These are phyloP conservation scores for Trichocladium uniseriatum DNA, from an alignment of 495 filamentous ascomycete species.

Conservation along the genomic window DNA sequence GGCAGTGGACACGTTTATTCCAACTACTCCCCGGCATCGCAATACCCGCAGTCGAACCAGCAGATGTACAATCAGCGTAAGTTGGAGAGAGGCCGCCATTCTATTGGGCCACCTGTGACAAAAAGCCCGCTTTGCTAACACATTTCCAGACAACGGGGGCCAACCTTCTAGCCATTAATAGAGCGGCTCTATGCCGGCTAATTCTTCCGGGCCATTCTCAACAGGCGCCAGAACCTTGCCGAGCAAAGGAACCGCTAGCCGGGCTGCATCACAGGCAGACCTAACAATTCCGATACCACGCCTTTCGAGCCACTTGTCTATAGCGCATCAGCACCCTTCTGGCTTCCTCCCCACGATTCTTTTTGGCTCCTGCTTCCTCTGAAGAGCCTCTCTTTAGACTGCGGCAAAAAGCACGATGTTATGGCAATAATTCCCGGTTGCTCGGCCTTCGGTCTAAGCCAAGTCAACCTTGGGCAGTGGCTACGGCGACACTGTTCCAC, in stretches of 20 bases:
- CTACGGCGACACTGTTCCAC: neutral
- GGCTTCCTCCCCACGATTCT: too few relatives aligned
- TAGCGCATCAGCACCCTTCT: too few relatives aligned
- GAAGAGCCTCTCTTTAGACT: too few relatives aligned
- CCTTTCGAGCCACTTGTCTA: too few relatives aligned
- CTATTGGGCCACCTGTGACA: neutral
- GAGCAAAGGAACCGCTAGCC: too few relatives aligned
- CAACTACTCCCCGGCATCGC: slow-evolving; percentile 61
- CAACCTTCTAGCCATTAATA: slow-evolving; percentile 5
- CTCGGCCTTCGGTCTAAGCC: neutral
- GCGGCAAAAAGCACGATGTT: too few relatives aligned
- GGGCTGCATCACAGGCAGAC: too few relatives aligned
- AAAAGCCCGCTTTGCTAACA: neutral
- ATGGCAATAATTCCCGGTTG: too few relatives aligned
- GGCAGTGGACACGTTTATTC: slow-evolving; percentile 24
- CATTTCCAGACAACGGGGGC: slow-evolving; percentile 19
- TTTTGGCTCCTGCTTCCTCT: too few relatives aligned
- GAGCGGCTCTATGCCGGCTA: neutral
- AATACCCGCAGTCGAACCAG: slow-evolving; percentile 58
- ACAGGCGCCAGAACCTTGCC: too few relatives aligned
- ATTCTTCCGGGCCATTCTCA: too few relatives aligned
- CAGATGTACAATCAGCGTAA: slow-evolving; percentile 73
- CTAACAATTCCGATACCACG: too few relatives aligned
- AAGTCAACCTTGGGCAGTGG: neutral
- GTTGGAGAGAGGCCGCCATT: slow-evolving; percentile 4